Percentiles rank a stretch among this genome's conserved stretches.
These are phyloP conservation scores for Fusarium redolens DNA, from an alignment of 2,329 filamentous ascomycete species.

Conservation along the genomic window DNA sequence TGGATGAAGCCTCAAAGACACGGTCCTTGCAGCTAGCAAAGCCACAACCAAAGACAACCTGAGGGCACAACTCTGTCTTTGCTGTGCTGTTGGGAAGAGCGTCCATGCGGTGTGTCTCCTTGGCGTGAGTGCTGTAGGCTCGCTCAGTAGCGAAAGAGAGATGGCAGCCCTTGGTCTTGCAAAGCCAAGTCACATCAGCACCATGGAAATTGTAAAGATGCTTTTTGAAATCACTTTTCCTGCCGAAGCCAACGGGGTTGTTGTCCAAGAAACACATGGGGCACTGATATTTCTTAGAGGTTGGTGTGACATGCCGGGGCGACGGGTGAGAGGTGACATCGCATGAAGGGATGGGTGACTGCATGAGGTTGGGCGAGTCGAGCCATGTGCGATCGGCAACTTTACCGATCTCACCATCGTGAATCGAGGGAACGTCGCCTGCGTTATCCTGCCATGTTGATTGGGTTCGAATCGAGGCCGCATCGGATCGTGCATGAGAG, in stretches of 20 bases:
- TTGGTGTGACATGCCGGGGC: constrained; percentile 52
- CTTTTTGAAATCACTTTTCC: constrained; percentile 62
- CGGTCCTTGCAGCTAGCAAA: constrained; percentile 57
- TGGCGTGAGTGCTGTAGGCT: constrained; percentile 58
- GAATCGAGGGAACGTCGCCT: constrained; percentile 50
- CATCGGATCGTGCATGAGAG: constrained; percentile 54
- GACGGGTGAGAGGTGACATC: constrained; percentile 53
- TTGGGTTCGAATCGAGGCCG: constrained; percentile 54
- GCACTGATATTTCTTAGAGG: constrained; percentile 58
- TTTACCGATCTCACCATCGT: constrained; percentile 51
- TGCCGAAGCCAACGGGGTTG: constrained; percentile 58
- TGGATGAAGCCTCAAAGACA: constrained; percentile 54
- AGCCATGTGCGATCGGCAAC: constrained; percentile 54
- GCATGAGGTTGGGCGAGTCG: constrained; percentile 53
- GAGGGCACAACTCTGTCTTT: constrained; percentile 55
- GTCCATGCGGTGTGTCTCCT: constrained; percentile 56
- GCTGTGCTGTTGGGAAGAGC: constrained; percentile 55
- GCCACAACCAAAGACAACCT: constrained; percentile 59
- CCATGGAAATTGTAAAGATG: constrained; percentile 61
- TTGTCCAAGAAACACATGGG: constrained; percentile 60
- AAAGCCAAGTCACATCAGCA: constrained; percentile 57
- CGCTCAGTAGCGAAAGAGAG: constrained; percentile 59
- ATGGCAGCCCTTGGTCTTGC: constrained; percentile 55
- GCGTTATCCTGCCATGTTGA: constrained; percentile 53
- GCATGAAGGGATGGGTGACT: constrained; percentile 49